phyloP scores from a whole-genome alignment of 108 stramenopile species.

The Skeletonema potamos region DNA sequence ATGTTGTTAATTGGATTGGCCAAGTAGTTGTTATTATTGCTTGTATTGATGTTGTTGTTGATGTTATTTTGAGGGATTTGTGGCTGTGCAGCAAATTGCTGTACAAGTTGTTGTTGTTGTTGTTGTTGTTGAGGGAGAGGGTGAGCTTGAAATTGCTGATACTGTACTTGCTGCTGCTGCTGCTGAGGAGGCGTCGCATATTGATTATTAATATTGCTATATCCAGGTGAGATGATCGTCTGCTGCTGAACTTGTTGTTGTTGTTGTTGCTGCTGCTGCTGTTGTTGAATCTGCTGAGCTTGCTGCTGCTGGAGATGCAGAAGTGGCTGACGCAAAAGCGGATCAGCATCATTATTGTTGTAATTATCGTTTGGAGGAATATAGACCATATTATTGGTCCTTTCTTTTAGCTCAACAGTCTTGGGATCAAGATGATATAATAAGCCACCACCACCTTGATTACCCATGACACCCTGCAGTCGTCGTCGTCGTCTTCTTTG shows the following conservation, averaged over 20 bases:
- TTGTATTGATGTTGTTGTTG: not conserved
- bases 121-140: too few relatives aligned
- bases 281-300: not conserved
- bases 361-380: not conserved
- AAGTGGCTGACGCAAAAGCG: not conserved
- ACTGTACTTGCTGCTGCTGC: not conserved
- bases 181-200: not conserved
- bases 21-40: not conserved
- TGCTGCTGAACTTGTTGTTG: not conserved
- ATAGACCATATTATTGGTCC: not conserved
- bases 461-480: not conserved
- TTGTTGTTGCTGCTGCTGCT: not conserved
- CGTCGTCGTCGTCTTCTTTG: conserved; percentile 1
- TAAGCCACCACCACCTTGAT: not conserved
- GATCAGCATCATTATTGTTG: not conserved
- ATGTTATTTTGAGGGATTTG: not conserved
- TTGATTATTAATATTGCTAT: not conserved
- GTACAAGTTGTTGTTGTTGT: not conserved
- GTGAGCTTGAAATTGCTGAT: not conserved
- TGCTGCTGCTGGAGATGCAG: not conserved
- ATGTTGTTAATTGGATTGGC: not conserved
- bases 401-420: not conserved
- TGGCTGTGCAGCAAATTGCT: not conserved
- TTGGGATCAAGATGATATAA: not conserved
- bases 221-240: not conserved